A percentile compares a stretch with the other conserved stretches of the same genome.
Conservation (phyloP, 345 rosid species). For the Rhodamnia rubescens region DNA sequence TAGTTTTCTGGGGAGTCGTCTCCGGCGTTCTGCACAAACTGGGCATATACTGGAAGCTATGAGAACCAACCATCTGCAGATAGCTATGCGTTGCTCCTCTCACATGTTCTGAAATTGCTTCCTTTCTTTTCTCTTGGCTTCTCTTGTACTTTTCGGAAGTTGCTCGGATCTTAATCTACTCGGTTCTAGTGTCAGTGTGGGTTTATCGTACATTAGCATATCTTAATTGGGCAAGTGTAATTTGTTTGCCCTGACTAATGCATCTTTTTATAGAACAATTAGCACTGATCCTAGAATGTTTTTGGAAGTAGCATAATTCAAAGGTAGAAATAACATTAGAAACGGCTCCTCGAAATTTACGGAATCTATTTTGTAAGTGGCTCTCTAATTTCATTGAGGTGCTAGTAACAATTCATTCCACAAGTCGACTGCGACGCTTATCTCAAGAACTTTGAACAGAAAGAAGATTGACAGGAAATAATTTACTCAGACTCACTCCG, state of each 20-base stretch:
- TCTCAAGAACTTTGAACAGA: not conserved
- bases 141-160: not conserved
- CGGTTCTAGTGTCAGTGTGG: not conserved
- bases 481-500: not conserved
- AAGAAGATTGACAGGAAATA: not conserved
- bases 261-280: not conserved
- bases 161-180: not conserved
- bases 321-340: not conserved
- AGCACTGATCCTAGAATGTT: not conserved
- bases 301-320: not conserved
- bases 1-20: slow-evolving; percentile 44
- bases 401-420: not conserved
- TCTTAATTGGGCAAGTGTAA: not conserved
- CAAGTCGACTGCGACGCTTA: not conserved
- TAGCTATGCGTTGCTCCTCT: not conserved
- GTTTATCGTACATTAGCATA: not conserved
- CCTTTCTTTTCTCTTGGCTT: not conserved
- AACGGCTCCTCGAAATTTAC: accelerated
- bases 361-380: not conserved
- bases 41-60: slow-evolving; percentile 54
- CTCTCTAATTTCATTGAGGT: not conserved
- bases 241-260: not conserved
- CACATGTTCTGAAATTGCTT: not conserved
- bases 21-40: slow-evolving; percentile 42
- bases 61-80: not conserved